Conservation (phyloP, 805 yeast species). For the Metschnikowia kofuensis region DNA sequence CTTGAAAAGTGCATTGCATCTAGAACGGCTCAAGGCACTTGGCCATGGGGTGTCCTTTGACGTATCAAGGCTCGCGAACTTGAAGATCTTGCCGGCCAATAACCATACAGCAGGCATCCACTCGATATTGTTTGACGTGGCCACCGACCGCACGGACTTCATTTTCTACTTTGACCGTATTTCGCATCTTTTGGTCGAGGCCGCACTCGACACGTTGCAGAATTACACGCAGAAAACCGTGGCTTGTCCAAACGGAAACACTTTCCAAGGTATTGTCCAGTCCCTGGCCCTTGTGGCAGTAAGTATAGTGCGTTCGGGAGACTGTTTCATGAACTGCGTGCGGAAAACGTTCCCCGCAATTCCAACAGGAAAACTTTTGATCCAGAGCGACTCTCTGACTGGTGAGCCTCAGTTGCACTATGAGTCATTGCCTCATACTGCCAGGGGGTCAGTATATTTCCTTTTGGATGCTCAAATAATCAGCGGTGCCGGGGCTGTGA, state of each 20-base stretch:
- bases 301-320: conserved; percentile 86
- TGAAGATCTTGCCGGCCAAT: conserved; percentile 43
- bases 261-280: conserved; percentile 41
- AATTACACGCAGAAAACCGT: conserved; percentile 33
- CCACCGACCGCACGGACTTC: conserved; percentile 68
- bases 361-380: conserved; percentile 75
- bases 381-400: conserved; percentile 82
- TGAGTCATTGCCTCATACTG: conserved; percentile 59
- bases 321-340: conserved; percentile 80
- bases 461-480: conserved; percentile 84
- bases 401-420: conserved; percentile 94
- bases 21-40: conserved; percentile 57
- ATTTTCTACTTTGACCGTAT: conserved; percentile 83
- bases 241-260: conserved; percentile 21
- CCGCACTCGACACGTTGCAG: conserved; percentile 58
- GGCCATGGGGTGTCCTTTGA: conserved; percentile 43
- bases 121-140: conserved; percentile 59
- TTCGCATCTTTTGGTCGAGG: conserved; percentile 65
- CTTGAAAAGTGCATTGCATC: conserved; percentile 63
- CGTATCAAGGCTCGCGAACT: conserved; percentile 24
- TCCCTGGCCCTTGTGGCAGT: conserved; percentile 62
- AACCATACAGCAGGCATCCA: conserved; percentile 72
- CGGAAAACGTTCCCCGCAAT: conserved; percentile 76
- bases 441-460: conserved; percentile 45
- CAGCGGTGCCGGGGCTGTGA: conserved; percentile 90